phyloP scores from a whole-genome alignment of 306 rosid genomes.

The Ceratonia siliqua region DNA sequence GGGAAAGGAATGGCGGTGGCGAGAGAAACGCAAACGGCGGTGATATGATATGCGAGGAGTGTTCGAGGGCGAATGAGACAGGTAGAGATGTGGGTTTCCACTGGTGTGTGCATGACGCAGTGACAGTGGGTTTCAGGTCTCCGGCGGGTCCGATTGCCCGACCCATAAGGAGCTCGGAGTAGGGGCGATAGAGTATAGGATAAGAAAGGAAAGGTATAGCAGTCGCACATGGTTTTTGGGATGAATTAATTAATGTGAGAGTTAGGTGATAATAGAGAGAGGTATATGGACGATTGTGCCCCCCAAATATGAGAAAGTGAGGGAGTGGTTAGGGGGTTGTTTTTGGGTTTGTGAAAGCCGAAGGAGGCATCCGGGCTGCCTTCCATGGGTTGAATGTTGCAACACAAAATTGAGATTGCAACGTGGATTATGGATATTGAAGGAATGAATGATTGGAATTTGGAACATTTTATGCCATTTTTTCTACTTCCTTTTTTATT shows the following conservation, averaged over 20 bases:
- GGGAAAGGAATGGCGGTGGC: neutral
- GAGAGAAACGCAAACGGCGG: neutral
- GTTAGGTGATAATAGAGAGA: constrained; percentile 4
- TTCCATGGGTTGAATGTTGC: neutral
- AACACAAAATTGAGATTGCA: neutral
- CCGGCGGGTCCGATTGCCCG: constrained; percentile 80
- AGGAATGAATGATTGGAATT: no score
- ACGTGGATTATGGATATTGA: neutral
- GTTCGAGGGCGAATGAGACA: constrained; percentile 38
- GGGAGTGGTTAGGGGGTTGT: no score
- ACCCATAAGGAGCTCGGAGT: constrained; percentile 49
- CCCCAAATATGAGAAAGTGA: neutral
- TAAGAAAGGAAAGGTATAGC: constrained; percentile 6
- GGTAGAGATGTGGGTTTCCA: constrained; percentile 58
- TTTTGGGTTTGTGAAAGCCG: neutral
- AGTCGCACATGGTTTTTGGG: neutral
- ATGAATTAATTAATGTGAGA: neutral
- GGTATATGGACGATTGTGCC: neutral
- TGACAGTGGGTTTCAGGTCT: constrained; percentile 59
- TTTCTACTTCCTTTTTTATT: no score
- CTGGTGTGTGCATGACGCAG: constrained; percentile 62
- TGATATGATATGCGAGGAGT: constrained; percentile 45
- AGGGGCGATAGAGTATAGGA: neutral
- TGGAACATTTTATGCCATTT: constrained; percentile 1
- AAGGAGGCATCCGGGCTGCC: neutral